Evolutionary conservation across 257 asterid genomes (phyloP), one percentile per base, ranked within the genome.

Genomic region (Vinca minor): DNA sequence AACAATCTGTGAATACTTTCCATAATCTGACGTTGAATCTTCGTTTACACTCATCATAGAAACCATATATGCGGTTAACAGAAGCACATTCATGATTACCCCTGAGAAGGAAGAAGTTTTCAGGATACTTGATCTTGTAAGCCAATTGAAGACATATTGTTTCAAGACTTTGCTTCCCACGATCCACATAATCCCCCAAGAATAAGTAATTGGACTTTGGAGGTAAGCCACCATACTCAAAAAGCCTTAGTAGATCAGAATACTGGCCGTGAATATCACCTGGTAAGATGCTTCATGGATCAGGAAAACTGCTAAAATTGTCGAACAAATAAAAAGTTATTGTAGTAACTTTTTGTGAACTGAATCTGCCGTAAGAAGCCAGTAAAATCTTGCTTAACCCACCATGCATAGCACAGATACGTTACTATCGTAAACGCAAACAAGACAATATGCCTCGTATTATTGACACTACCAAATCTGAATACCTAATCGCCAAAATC

Each of bases 1-100:
- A 87, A 66, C 89, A 82, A 39, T 84, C 91, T 2, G 92, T 82
- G 84, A 87, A 87, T 28, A 83, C 75, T 76, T 81, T 87, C 95
- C 95, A 87, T 25, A 87, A 54, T 38, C 87, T 75, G 45, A 85
- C 88, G 42, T 79, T 85, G 61, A 87, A 87, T 48, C 90, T 80
- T 59, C 93, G 61, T 38, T 87, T 87, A 74, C 95, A 87, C 75
- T 87, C 95, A 39, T 87, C 95, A 13, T 85, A 87, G 66, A 87
- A 87, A 34, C 93, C 95, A 63, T 87, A 81, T 63, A 85, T 83
- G 63, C 95, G 93, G 55, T 87, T 87, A 50, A 87, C 83, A 5
- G 87, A 84, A 34, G 92, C 95, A 67, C 95, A 87, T 70, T 87
- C 95, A 56, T 87, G 95, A 77, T 87, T 87, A 62, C 95, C 95